Evolutionary conservation across 371 early-diverging fungal genomes (phyloP).

Genomic region (Mortierella sp.): DNA sequence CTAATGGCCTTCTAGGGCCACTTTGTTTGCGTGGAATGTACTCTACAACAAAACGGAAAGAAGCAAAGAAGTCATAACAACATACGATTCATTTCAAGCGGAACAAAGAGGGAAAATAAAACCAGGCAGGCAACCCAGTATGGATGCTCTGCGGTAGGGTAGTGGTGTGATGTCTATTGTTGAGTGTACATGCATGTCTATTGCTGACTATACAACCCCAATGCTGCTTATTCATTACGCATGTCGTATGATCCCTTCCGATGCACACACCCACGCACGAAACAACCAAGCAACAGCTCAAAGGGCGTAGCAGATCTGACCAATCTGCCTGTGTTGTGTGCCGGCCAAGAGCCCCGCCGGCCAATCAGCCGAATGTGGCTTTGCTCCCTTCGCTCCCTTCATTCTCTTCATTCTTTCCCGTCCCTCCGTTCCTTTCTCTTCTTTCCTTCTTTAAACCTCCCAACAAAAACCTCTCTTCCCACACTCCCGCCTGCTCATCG

Average conservation of each 20-base stretch:
- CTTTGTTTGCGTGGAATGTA: no score
- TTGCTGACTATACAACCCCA: not conserved
- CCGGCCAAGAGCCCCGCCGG: not conserved
- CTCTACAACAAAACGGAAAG: no score
- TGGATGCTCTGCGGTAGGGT: not conserved
- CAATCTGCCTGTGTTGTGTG: no score
- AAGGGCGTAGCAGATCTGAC: no score
- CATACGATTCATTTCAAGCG: not conserved
- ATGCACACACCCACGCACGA: no score
- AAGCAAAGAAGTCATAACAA: not conserved
- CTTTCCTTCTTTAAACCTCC: not conserved
- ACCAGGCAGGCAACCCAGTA: not conserved
- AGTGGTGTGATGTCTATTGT: not conserved
- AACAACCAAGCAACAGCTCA: not conserved
- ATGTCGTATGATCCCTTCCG: not conserved
- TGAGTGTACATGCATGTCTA: not conserved
- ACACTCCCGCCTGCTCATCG: not conserved
- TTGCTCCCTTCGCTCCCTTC: constrained; percentile 4
- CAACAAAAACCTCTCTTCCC: not conserved
- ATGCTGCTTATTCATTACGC: not conserved
- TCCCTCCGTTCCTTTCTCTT: not conserved
- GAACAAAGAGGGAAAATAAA: not conserved
- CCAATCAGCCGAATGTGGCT: not conserved
- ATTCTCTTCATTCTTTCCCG: not conserved
- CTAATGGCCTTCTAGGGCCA: not conserved